Conservation (phyloP, 1,139 yeast species). For the Tardiomyces depauwii region DNA sequence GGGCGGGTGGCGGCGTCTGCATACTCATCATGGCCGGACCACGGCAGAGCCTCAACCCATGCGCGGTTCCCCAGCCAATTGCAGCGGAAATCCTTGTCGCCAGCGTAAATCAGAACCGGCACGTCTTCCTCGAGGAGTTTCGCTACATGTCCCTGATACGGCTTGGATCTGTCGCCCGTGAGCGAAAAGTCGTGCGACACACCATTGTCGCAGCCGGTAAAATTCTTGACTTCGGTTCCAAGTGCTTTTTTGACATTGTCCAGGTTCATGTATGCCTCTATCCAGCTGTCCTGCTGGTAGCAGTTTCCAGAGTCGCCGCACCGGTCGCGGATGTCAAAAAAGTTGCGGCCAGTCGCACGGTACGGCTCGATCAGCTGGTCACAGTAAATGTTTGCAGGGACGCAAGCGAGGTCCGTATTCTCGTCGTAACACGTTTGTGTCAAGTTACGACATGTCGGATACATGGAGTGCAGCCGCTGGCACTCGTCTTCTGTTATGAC, state of each 20-base stretch:
- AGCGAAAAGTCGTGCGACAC: slow-evolving; percentile 45
- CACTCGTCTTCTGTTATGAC: slow-evolving; percentile 36
- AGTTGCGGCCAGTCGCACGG: slow-evolving; percentile 49
- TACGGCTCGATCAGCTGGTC: slow-evolving; percentile 45
- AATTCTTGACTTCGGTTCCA: slow-evolving; percentile 55
- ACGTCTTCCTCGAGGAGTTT: slow-evolving; percentile 47
- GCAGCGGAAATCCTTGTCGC: slow-evolving; percentile 83
- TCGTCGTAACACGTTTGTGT: slow-evolving; percentile 42
- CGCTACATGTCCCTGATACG: slow-evolving; percentile 52
- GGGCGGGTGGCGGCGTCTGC: slow-evolving; percentile 26
- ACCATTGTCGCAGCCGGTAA: slow-evolving; percentile 52
- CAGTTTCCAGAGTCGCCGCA: slow-evolving; percentile 56
- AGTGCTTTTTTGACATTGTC: slow-evolving; percentile 49
- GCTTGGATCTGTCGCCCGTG: slow-evolving; percentile 53
- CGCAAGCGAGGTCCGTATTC: slow-evolving; percentile 37
- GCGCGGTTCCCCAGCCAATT: slow-evolving; percentile 84
- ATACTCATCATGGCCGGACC: slow-evolving; percentile 35
- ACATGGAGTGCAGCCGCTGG: slow-evolving; percentile 38
- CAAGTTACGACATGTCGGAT: slow-evolving; percentile 46
- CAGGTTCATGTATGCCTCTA: slow-evolving; percentile 49
- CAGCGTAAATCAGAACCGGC: slow-evolving; percentile 82
- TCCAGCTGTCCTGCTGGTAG: slow-evolving; percentile 44
- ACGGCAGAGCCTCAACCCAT: slow-evolving; percentile 60
- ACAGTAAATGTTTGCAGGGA: slow-evolving; percentile 76
- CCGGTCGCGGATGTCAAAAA: slow-evolving; percentile 53